phyloP scores from a whole-genome alignment of 768 basidiomycete genomes.

The Thelephora ganbajun region DNA sequence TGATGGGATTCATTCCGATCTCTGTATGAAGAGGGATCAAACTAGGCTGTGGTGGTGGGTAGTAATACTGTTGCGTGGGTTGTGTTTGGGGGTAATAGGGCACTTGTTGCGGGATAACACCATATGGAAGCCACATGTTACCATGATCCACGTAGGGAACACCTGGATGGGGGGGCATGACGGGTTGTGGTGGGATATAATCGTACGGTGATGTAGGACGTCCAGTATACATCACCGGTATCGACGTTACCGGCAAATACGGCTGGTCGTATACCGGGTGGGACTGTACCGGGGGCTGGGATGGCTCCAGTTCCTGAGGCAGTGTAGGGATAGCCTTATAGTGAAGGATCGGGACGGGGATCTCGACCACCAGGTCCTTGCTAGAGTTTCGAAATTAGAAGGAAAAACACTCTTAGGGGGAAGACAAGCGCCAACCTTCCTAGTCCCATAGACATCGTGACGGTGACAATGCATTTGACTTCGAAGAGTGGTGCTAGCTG shows the following conservation, averaged over 20 bases:
- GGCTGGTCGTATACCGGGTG: conserved; percentile 6
- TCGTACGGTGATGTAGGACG: conserved; percentile 18
- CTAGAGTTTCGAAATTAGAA: conserved; percentile 22
- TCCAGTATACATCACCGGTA: conserved; percentile 12
- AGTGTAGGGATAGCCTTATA: conserved; percentile 40
- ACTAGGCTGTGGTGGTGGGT: conserved; percentile 18
- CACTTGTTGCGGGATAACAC: conserved; percentile 18
- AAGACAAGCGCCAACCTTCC: conserved; percentile 36
- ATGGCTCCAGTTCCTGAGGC: conserved; percentile 13
- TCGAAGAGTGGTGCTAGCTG: conserved; percentile 46
- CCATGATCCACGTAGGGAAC: conserved; percentile 16
- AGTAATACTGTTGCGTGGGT: conserved; percentile 18
- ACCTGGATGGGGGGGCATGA: conserved; percentile 19
- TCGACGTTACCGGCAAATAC: conserved; percentile 9
- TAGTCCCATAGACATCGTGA: conserved; percentile 60
- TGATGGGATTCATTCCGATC: conserved; percentile 14
- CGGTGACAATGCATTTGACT: conserved; percentile 44
- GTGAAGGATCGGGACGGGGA: conserved; percentile 55
- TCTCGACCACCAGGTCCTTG: conserved; percentile 51
- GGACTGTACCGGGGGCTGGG: conserved; percentile 7
- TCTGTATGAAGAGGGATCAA: conserved; percentile 9
- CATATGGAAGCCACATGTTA: conserved; percentile 29
- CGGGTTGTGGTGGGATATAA: conserved; percentile 19
- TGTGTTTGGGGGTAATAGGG: conserved; percentile 17
- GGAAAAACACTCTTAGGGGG: neutral